Conservation (phyloP, 2,329 filamentous ascomycete species). For the Curvularia spicifera region DNA sequence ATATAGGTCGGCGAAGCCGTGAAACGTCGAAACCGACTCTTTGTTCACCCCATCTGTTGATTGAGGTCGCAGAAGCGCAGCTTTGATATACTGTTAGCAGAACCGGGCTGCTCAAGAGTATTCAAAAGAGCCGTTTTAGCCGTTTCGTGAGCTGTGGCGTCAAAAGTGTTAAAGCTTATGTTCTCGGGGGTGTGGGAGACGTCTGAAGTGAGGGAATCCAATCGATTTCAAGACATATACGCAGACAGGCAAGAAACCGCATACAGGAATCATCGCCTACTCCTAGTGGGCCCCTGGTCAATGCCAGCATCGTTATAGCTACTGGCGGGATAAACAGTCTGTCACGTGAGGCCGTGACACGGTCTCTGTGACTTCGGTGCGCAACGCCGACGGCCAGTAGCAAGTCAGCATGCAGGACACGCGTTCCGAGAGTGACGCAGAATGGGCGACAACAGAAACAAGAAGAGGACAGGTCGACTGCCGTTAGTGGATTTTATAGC, state of each 20-base stretch:
- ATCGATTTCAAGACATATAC: not conserved
- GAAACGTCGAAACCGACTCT: not conserved
- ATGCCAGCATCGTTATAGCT: not conserved
- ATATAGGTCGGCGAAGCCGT: not conserved
- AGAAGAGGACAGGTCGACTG: not conserved
- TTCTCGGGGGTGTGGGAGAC: not conserved
- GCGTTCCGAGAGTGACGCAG: not conserved
- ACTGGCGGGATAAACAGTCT: not conserved
- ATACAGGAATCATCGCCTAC: not conserved
- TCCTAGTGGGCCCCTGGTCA: too few species aligned
- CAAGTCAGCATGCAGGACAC: constrained; percentile 1
- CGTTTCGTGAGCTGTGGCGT: not conserved
- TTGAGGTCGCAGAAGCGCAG: not conserved
- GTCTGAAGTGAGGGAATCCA: too few species aligned
- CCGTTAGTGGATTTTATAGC: too few species aligned
- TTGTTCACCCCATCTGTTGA: not conserved
- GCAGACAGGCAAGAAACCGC: too few species aligned
- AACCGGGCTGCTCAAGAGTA: not conserved
- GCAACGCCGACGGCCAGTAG: not conserved
- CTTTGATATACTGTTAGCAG: not conserved
- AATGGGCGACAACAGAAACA: not conserved
- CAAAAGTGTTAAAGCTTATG: not conserved
- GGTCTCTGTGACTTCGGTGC: constrained; percentile 10
- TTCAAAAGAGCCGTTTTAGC: not conserved
- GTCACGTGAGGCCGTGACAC: constrained; percentile 19